These are phyloP conservation scores for carrot (Daucus carota) DNA, from an alignment of 129 eudicot genomes.

Conservation along the genomic window DNA sequence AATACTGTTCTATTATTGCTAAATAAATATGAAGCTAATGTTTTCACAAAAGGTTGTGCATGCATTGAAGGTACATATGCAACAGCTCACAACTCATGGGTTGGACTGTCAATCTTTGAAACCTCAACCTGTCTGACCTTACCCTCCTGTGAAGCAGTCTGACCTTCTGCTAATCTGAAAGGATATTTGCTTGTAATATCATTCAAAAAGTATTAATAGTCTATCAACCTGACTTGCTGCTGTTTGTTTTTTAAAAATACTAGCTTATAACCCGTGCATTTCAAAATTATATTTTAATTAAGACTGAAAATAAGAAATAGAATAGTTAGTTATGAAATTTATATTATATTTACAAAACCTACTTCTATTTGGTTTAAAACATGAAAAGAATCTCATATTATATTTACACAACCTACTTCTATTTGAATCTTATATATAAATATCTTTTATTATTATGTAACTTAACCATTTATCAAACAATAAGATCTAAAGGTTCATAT, in stretches of 20 bases:
- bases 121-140: background rate
- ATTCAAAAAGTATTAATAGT: background rate
- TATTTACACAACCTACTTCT: no score
- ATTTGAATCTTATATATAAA: no score
- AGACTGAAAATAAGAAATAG: no score
- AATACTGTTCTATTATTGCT: conserved; percentile 1
- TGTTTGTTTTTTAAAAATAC: background rate
- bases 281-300: no score
- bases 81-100: background rate
- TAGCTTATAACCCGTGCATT: no score
- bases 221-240: background rate
- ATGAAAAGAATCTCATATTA: no score
- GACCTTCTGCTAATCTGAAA: background rate
- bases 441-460: no score
- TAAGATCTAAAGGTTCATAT: no score
- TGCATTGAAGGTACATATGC: conserved; percentile 1
- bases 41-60: background rate
- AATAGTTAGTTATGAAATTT: no score
- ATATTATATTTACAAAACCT: no score
- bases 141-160: background rate
- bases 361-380: no score
- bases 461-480: no score
- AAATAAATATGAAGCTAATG: background rate
- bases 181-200: background rate
- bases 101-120: background rate